Percentiles rank a stretch among this genome's conserved stretches.
phyloP scores from a whole-genome alignment of 225 moss, liverwort and hornwort species.

The Lunularia cruciata region DNA sequence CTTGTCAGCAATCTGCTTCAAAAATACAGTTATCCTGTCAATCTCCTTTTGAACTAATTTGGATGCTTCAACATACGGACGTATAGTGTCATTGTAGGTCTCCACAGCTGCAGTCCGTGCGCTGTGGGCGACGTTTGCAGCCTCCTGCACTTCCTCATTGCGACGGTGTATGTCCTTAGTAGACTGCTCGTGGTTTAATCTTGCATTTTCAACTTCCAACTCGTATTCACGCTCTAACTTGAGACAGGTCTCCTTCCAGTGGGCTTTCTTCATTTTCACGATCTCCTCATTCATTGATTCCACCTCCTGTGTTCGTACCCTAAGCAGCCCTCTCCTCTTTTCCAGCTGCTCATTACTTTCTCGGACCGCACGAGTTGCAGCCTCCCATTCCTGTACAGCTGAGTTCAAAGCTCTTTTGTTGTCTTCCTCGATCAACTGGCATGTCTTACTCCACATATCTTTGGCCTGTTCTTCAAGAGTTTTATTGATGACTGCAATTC shows the following conservation, averaged over 20 bases:
- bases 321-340: conserved; percentile 26
- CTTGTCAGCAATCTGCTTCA: conserved; percentile 39
- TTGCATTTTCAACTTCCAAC: conserved; percentile 25
- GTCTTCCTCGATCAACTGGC: conserved; percentile 37
- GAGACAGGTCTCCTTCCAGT: conserved; percentile 39
- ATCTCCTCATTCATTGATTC: conserved; percentile 36
- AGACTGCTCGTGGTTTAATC: conserved; percentile 20
- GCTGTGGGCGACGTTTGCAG: conserved; percentile 21
- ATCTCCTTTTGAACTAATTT: conserved; percentile 45
- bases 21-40: conserved; percentile 35
- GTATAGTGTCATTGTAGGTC: conserved; percentile 41
- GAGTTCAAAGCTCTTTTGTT: conserved; percentile 23
- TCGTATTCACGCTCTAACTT: conserved; percentile 28
- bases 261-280: conserved; percentile 33
- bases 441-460: conserved; percentile 37
- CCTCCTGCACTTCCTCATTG: conserved; percentile 27
- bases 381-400: conserved; percentile 35
- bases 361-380: conserved; percentile 20
- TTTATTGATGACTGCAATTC: conserved; percentile 9
- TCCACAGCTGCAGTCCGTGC: conserved; percentile 29
- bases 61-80: conserved; percentile 38
- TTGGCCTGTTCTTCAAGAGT: conserved; percentile 38
- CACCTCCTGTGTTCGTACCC: conserved; percentile 35
- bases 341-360: conserved; percentile 30
- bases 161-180: conserved; percentile 14